Evolutionary conservation across 257 asterid species (phyloP).

Genomic region (Haberlea rhodopensis): DNA sequence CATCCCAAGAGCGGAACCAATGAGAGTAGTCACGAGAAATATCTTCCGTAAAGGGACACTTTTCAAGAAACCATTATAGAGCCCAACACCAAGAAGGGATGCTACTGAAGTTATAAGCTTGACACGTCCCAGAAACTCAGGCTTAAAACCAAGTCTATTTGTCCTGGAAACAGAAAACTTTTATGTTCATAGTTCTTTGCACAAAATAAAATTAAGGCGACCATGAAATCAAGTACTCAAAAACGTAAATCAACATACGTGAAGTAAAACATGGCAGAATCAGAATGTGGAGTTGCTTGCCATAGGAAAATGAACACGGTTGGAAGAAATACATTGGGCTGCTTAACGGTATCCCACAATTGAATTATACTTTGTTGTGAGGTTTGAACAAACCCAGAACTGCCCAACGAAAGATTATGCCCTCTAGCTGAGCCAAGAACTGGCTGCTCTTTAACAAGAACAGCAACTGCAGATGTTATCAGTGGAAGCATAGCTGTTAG

Average conservation of each 20-base stretch:
- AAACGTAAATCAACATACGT: constrained; percentile 52
- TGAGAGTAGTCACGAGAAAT: constrained; percentile 65
- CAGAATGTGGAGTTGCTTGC: constrained; percentile 98
- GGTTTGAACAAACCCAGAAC: constrained; percentile 51
- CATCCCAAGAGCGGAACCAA: constrained; percentile 84
- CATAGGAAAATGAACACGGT: constrained; percentile 88
- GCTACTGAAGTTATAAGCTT: constrained; percentile 91
- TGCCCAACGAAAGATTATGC: constrained; percentile 33
- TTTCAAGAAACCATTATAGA: constrained; percentile 86
- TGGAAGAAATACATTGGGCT: constrained; percentile 82
- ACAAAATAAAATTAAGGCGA: constrained; percentile 10
- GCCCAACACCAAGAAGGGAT: constrained; percentile 86
- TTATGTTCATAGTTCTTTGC: constrained; percentile 20
- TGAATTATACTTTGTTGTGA: constrained; percentile 52
- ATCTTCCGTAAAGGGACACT: constrained; percentile 71
- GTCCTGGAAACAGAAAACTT: constrained; percentile 52
- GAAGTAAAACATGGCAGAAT: constrained; percentile 96
- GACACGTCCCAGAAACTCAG: constrained; percentile 98
- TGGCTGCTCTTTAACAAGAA: constrained; percentile 84
- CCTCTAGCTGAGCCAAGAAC: constrained; percentile 42
- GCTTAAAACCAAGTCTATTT: constrained; percentile 83
- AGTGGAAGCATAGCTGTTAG: constrained; percentile 90
- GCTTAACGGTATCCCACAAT: constrained; percentile 73
- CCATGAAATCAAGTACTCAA: constrained; percentile 9
- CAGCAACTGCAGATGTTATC: constrained; percentile 92